Evolutionary conservation across 192 early-diverging fungal genomes (phyloP).

Genomic region (Backusella macrospora): DNA sequence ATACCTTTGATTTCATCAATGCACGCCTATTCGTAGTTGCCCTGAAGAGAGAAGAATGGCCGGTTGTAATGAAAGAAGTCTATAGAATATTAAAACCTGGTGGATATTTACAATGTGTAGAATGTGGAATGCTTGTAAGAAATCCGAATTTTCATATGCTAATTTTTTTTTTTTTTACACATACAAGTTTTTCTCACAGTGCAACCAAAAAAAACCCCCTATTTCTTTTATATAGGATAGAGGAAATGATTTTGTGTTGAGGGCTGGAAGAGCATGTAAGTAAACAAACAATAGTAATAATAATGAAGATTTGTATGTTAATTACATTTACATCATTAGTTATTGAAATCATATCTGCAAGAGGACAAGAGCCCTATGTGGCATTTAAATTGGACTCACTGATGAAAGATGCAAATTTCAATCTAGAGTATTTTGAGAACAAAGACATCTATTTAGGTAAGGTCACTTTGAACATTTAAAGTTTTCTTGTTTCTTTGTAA

Average conservation of each 20-base stretch:
- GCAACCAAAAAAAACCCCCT: neutral
- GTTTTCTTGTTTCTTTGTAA: neutral
- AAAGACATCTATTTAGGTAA: constrained; percentile 30
- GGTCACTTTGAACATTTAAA: neutral
- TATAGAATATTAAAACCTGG: constrained; percentile 39
- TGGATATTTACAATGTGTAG: constrained; percentile 29
- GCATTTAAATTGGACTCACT: constrained; percentile 14
- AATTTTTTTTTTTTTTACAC: too few relatives aligned
- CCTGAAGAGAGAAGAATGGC: constrained; percentile 33
- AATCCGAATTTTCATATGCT: neutral
- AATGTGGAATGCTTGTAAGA: constrained; percentile 23
- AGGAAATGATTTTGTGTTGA: constrained; percentile 11
- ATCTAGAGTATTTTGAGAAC: constrained; percentile 14
- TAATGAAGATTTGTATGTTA: neutral
- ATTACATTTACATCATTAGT: neutral
- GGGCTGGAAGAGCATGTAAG: neutral
- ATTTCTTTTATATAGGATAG: constrained; percentile 9
- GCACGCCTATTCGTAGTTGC: constrained; percentile 30
- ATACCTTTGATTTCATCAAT: constrained; percentile 36
- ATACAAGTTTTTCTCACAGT: constrained; percentile 1
- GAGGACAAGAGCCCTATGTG: constrained; percentile 29
- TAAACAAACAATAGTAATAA: neutral
- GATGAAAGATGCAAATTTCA: neutral
- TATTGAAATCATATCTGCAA: constrained; percentile 13
- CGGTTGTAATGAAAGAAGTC: constrained; percentile 18